These are phyloP conservation scores for Cordyceps cateniannulata DNA, from an alignment of 2,329 filamentous ascomycete species.

Conservation along the genomic window DNA sequence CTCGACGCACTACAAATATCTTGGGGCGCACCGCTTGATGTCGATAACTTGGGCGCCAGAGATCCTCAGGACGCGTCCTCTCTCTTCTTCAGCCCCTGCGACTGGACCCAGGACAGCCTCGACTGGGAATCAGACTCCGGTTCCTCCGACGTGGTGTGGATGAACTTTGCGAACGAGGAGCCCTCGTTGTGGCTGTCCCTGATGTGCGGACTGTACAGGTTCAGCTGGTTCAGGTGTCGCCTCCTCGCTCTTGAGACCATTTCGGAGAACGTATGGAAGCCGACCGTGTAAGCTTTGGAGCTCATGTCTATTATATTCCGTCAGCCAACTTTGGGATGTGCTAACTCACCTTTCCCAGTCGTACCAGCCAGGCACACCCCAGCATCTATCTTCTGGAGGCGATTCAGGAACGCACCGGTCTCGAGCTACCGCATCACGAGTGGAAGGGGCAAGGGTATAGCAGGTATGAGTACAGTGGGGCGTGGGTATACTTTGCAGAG, in stretches of 20 bases:
- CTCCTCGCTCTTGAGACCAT: background rate
- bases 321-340: no score
- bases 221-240: background rate
- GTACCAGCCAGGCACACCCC: no score
- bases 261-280: background rate
- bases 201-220: background rate
- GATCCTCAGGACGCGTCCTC: background rate
- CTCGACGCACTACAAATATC: background rate
- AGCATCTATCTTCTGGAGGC: background rate
- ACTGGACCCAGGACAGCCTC: background rate
- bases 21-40: background rate
- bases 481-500: background rate
- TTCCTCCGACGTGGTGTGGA: background rate
- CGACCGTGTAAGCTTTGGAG: background rate
- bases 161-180: background rate
- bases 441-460: no score
- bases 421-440: background rate
- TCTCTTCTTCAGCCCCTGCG: background rate
- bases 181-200: background rate
- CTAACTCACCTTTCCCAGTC: background rate
- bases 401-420: background rate
- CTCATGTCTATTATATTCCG: background rate
- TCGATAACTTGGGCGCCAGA: background rate
- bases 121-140: background rate
- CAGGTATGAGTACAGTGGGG: background rate